Evolutionary conservation across 2,329 filamentous ascomycete genomes (phyloP), one percentile per base, ranked within the genome.

Genomic region (Cordyceps sp.): DNA sequence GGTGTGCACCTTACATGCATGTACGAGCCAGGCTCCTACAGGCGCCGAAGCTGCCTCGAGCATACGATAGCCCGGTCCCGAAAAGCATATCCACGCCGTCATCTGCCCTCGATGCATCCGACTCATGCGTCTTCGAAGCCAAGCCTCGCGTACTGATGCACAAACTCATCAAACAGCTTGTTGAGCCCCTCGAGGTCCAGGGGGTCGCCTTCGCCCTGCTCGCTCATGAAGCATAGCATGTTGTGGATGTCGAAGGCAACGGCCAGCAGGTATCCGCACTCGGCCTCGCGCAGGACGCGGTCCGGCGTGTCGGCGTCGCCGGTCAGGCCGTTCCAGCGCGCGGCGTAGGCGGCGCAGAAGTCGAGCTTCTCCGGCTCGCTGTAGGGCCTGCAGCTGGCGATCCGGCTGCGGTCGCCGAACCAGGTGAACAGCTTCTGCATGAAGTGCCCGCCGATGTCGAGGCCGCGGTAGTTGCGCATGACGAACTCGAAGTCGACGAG

Each of bases 341-440:
- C 15, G 3, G 37, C 38, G 23, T 40, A 42, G 14, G 34, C 38
- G 10, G 30, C 29, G 33, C 40, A 40, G 20, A 42, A 42, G 25
- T 40, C 37, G n/a, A 30, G 31, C 34, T 40, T 39, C 37, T 40
- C 40, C 2, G 33, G 30, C 2, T 38, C 35, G 1, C 26, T 32
- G 19, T 37, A 41, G 14, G 25, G 19, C 9, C 38, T 23, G 28
- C 40, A 42, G 32, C 26, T 8, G 6, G 36, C 37, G 15, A 42
- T 36, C 24, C 35, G 36, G 33, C 18, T 37, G 18, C 31, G 22
- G 8, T 31, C 30, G 30, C 40, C 38, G 29, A 36, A 39, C 40
- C 38, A 42, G 28, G 37, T 39, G 34, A 42, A 40, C 29, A 40
- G 5, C 26, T 40, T 40, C 19, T 42, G 40, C 36, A 42, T 39